These are phyloP conservation scores for Clonostachys chloroleuca DNA, from an alignment of 2,329 filamentous ascomycete genomes.

Conservation along the genomic window DNA sequence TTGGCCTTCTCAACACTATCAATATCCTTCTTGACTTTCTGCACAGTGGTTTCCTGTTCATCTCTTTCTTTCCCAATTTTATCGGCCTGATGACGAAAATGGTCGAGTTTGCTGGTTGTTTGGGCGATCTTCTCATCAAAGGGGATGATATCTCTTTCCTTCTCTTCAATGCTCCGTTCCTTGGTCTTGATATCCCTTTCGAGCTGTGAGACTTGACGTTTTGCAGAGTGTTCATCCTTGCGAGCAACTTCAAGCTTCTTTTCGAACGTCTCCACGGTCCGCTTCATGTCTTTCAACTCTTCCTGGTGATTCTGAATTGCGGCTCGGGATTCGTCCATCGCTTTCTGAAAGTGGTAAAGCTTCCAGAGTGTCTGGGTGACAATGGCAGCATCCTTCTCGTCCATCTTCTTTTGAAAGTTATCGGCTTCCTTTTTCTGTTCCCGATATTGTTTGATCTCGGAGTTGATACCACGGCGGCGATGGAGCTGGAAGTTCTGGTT, in stretches of 20 bases:
- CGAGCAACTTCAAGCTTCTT: constrained; percentile 75
- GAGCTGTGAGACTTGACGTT: constrained; percentile 72
- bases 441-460: constrained; percentile 95
- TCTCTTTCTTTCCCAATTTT: constrained; percentile 74
- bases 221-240: constrained; percentile 74
- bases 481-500: constrained; percentile 86
- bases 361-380: constrained; percentile 96
- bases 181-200: constrained; percentile 82
- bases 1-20: constrained; percentile 85
- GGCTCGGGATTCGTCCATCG: constrained; percentile 86
- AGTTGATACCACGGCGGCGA: constrained; percentile 88
- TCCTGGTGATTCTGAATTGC: constrained; percentile 93
- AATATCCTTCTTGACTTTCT: constrained; percentile 76
- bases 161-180: constrained; percentile 82
- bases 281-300: constrained; percentile 86
- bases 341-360: constrained; percentile 87
- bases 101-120: constrained; percentile 65
- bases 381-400: constrained; percentile 85
- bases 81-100: constrained; percentile 62
- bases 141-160: constrained; percentile 79
- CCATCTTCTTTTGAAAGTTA: constrained; percentile 84
- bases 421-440: constrained; percentile 96
- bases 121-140: constrained; percentile 89
- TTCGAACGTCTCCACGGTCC: constrained; percentile 83
- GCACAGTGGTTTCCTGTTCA: constrained; percentile 61